Evolutionary conservation across 345 rosid genomes (phyloP).

Genomic region (Bretschneidera sinensis): DNA sequence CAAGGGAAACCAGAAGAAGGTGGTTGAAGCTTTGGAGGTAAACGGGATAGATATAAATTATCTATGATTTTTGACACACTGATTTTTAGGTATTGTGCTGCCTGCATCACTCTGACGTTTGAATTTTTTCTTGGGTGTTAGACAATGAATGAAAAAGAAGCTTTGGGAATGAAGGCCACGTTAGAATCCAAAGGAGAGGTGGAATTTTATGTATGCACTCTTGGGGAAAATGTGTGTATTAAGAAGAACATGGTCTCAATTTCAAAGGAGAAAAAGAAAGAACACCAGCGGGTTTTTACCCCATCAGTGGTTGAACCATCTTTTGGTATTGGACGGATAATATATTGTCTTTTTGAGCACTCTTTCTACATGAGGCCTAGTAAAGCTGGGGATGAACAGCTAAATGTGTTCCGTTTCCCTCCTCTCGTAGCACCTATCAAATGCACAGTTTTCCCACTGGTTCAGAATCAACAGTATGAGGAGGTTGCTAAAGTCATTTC

Average conservation of each 20-base stretch:
- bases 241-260: constrained; percentile 60
- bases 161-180: constrained; percentile 54
- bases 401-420: constrained; percentile 69
- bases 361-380: constrained; percentile 66
- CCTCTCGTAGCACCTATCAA: constrained; percentile 75
- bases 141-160: constrained; percentile 73
- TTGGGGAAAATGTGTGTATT: constrained; percentile 44
- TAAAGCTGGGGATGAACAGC: constrained; percentile 67
- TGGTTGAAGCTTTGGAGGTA: constrained; percentile 69
- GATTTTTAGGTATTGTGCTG: background rate
- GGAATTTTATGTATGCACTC: constrained; percentile 55
- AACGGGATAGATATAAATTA: no score
- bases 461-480: constrained; percentile 60
- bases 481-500: constrained; percentile 55
- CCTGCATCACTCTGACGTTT: background rate
- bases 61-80: no score
- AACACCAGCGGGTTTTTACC: constrained; percentile 66
- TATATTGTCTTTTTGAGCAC: constrained; percentile 72
- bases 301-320: constrained; percentile 82
- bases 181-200: constrained; percentile 64
- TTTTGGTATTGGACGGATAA: constrained; percentile 74
- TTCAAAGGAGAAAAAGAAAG: constrained; percentile 69
- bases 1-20: constrained; percentile 54
- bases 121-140: constrained; percentile 9
- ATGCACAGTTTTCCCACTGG: constrained; percentile 79